Conservation (phyloP, 768 basidiomycete species). For the Xerocomus spinulosus region DNA sequence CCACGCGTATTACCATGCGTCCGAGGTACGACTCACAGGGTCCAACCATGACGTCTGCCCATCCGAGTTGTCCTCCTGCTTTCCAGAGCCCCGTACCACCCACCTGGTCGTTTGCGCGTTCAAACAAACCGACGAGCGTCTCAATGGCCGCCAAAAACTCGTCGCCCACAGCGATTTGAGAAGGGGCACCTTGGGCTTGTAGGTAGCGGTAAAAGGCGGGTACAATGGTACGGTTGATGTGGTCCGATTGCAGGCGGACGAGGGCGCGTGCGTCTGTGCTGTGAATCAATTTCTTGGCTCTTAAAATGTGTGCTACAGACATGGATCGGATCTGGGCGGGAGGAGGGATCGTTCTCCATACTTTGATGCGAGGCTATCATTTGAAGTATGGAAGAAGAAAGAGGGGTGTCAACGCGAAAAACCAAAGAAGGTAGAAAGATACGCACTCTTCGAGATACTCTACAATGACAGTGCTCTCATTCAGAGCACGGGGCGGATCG, state of each 20-base stretch:
- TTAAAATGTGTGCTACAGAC: conserved; percentile 33
- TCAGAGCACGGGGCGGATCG: conserved; percentile 55
- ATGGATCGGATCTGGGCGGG: conserved; percentile 55
- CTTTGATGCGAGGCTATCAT: conserved; percentile 49
- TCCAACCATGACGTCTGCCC: conserved; percentile 63
- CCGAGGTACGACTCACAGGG: conserved; percentile 55
- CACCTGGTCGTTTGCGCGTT: conserved; percentile 46
- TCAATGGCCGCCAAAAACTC: conserved; percentile 54
- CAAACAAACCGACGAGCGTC: conserved; percentile 48
- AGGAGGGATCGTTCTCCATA: conserved; percentile 50
- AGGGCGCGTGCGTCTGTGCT: conserved; percentile 59
- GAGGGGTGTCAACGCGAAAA: background rate
- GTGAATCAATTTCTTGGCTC: background rate
- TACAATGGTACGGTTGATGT: conserved; percentile 57
- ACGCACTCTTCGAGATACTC: conserved; percentile 76
- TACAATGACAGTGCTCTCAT: conserved; percentile 77
- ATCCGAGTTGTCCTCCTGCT: conserved; percentile 51
- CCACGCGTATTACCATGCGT: too few relatives aligned
- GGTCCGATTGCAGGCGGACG: conserved; percentile 63
- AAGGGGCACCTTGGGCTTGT: conserved; percentile 56
- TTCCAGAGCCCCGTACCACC: conserved; percentile 56
- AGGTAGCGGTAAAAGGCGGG: conserved; percentile 74
- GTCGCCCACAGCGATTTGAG: conserved; percentile 48
- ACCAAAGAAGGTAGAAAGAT: too few relatives aligned
- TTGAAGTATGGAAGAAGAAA: too few relatives aligned